Conservation (phyloP, 2,329 filamentous ascomycete genomes). For the Calonectria honghensis region DNA sequence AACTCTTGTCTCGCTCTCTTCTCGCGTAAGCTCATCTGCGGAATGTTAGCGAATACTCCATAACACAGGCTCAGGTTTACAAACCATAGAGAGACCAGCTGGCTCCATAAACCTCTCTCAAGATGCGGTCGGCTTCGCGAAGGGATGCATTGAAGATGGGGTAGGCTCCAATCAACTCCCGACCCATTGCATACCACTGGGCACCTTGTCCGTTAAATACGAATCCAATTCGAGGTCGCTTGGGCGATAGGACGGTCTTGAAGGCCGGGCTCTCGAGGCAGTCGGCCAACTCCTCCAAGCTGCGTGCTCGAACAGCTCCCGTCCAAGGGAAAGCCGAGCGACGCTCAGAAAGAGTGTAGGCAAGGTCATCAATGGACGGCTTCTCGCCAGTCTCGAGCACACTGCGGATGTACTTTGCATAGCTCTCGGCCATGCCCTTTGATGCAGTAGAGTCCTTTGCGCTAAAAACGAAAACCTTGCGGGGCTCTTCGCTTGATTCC, state of each 20-base stretch:
- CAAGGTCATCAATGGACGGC: not conserved
- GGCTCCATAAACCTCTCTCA: conserved; percentile 6
- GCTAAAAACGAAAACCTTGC: conserved; percentile 13
- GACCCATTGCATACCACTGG: conserved; percentile 11
- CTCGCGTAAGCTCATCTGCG: conserved; percentile 5
- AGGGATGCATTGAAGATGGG: conserved; percentile 8
- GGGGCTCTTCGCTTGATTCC: not conserved
- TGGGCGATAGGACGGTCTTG: not conserved
- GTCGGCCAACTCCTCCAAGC: conserved; percentile 3
- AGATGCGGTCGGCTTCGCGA: conserved; percentile 9
- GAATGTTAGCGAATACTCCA: not conserved
- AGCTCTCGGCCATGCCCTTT: conserved; percentile 1
- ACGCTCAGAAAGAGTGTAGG: conserved; percentile 7
- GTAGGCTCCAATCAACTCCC: not conserved
- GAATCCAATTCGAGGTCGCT: not conserved
- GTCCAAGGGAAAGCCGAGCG: conserved; percentile 5
- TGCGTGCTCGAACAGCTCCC: conserved; percentile 8
- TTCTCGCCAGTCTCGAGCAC: not conserved
- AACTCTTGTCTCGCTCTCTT: not conserved
- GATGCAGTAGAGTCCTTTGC: conserved; percentile 4
- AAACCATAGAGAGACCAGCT: conserved; percentile 5
- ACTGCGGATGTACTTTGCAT: not conserved
- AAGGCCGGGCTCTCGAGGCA: conserved; percentile 3
- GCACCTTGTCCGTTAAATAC: conserved; percentile 15
- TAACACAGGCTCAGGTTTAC: not conserved